Evolutionary conservation across 1,139 yeast species (phyloP).

Genomic region (Yamadazyma membranifaciens): DNA sequence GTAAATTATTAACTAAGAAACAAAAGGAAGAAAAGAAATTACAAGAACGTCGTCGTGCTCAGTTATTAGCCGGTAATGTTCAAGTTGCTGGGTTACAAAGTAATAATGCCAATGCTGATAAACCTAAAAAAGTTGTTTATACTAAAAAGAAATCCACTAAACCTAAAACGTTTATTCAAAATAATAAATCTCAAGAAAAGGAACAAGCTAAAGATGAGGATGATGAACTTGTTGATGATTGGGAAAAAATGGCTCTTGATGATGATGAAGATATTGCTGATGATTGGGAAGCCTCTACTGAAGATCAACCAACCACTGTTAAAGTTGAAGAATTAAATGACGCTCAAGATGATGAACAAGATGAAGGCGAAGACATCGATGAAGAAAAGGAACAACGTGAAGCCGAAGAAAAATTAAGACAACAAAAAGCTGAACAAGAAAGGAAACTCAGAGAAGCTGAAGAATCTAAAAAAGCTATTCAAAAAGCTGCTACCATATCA

Average conservation of each 20-base stretch:
- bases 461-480: constrained; percentile 8
- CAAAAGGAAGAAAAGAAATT: constrained; percentile 91
- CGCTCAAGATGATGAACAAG: constrained; percentile 19
- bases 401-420: constrained; percentile 18
- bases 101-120: constrained; percentile 26
- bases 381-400: constrained; percentile 24
- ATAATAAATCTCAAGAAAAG: constrained; percentile 16
- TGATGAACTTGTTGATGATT: constrained; percentile 57
- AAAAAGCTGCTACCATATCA: constrained; percentile 17
- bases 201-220: constrained; percentile 39
- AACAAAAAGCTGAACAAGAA: constrained; percentile 14
- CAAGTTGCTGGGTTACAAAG: constrained; percentile 70
- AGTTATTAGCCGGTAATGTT: constrained; percentile 72
- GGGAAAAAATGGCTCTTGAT: constrained; percentile 58
- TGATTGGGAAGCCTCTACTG: constrained; percentile 46
- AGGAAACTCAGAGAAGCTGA: constrained; percentile 14
- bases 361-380: constrained; percentile 16
- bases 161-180: constrained; percentile 34
- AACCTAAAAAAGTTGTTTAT: constrained; percentile 74
- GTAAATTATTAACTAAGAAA: constrained; percentile 84
- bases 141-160: constrained; percentile 65
- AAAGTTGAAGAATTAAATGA: constrained; percentile 27
- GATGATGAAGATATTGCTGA: constrained; percentile 57
- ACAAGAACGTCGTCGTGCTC: constrained; percentile 87
- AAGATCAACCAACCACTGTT: constrained; percentile 23